Percentiles rank a stretch among this genome's conserved stretches.
phyloP scores from a whole-genome alignment of 352 stramenopile genomes.

The Phytophthora hibernalis region DNA sequence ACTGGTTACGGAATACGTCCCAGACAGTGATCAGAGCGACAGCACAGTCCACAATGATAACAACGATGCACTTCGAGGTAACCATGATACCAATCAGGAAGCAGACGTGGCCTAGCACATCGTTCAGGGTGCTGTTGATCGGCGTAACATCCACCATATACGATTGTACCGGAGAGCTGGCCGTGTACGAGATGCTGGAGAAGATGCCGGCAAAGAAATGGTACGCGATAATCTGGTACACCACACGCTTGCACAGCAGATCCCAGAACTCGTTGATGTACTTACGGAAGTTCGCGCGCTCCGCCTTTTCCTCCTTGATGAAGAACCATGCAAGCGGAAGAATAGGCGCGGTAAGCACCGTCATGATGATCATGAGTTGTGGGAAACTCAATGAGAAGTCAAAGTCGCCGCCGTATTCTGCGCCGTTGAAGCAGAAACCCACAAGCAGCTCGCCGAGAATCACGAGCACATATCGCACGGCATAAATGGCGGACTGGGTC shows the following conservation, averaged over 20 bases:
- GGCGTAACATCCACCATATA: constrained; percentile 47
- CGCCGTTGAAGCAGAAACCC: constrained; percentile 64
- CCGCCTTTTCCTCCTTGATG: constrained; percentile 47
- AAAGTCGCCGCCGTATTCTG: constrained; percentile 60
- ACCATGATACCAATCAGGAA: constrained; percentile 44
- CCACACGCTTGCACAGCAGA: constrained; percentile 48
- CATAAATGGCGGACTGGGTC: constrained; percentile 55
- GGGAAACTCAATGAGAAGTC: constrained; percentile 47
- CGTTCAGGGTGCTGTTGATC: constrained; percentile 50
- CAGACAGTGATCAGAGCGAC: constrained; percentile 49
- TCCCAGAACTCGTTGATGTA: constrained; percentile 54
- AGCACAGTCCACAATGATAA: constrained; percentile 41
- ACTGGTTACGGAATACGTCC: constrained; percentile 54
- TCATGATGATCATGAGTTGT: constrained; percentile 57
- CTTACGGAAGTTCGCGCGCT: constrained; percentile 35
- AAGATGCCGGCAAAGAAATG: constrained; percentile 59
- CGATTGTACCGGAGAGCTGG: constrained; percentile 39
- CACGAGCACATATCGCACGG: constrained; percentile 36
- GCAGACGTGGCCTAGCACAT: constrained; percentile 42
- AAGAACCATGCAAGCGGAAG: constrained; percentile 49
- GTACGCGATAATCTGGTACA: constrained; percentile 61
- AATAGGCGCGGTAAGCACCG: constrained; percentile 27
- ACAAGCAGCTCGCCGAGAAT: constrained; percentile 53
- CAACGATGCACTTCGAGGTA: constrained; percentile 45
- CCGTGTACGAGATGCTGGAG: constrained; percentile 46